These are phyloP conservation scores for Gypsophila paniculata DNA, from an alignment of 179 eudicot genomes.

Conservation along the genomic window DNA sequence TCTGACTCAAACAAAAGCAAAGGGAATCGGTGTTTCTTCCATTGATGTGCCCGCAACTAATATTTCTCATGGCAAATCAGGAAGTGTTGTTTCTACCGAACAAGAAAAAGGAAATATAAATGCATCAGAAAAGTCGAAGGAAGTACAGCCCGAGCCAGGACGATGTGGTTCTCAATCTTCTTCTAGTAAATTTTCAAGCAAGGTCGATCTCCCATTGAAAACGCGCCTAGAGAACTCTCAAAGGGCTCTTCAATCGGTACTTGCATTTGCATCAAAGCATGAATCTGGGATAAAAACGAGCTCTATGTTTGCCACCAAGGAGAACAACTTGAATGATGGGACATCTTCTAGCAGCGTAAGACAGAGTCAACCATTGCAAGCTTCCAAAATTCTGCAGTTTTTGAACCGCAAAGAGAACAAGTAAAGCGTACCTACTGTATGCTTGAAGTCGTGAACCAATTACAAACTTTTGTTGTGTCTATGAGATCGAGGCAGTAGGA, in stretches of 20 bases:
- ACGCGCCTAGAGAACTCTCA: slow-evolving; percentile 26
- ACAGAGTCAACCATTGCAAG: slow-evolving; percentile 23
- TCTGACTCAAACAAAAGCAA: slow-evolving; percentile 16
- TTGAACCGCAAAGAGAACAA: slow-evolving; percentile 24
- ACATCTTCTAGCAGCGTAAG: slow-evolving; percentile 20
- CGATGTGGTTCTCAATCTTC: slow-evolving; percentile 24
- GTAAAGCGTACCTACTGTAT: neutral
- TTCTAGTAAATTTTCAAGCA: slow-evolving; percentile 17
- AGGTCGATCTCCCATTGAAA: slow-evolving; percentile 20
- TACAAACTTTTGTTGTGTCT: neutral
- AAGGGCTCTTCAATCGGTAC: slow-evolving; percentile 47
- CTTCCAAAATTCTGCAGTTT: slow-evolving; percentile 35
- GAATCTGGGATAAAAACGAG: slow-evolving; percentile 43
- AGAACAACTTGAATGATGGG: slow-evolving; percentile 21
- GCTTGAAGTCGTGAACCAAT: neutral
- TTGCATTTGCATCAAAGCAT: slow-evolving; percentile 61
- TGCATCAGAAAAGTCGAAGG: slow-evolving; percentile 22
- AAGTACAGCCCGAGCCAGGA: slow-evolving; percentile 14
- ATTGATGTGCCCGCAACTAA: slow-evolving; percentile 29
- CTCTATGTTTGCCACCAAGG: slow-evolving; percentile 13
- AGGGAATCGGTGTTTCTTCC: slow-evolving; percentile 34
- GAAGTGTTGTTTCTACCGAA: slow-evolving; percentile 14
- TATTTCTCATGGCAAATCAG: slow-evolving; percentile 23
- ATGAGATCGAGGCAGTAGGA: neutral
- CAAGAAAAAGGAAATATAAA: slow-evolving; percentile 22